phyloP scores from a whole-genome alignment of 192 early-diverging fungal genomes.

The Coemansia asiatica region DNA sequence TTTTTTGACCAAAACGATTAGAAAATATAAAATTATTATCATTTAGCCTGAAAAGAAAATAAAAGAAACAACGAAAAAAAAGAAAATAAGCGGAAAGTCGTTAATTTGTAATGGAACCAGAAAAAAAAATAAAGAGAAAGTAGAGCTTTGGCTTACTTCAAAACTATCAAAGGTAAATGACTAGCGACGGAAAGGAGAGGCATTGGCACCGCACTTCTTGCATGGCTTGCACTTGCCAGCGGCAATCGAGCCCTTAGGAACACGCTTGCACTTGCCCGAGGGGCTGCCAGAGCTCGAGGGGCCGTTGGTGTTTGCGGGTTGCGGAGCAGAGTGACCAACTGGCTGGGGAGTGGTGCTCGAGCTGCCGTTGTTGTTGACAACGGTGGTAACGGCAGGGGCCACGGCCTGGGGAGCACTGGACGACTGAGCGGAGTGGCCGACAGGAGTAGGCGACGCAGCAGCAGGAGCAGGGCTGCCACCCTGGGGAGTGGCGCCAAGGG shows the following conservation, averaged over 20 bases:
- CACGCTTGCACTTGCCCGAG: conserved; percentile 53
- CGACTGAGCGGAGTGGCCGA: conserved; percentile 18
- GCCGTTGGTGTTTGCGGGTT: not conserved
- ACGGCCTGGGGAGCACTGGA: not conserved
- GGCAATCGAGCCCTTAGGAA: conserved; percentile 55
- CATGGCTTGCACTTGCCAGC: conserved; percentile 58
- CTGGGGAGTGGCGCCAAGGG: conserved; percentile 21
- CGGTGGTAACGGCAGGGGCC: not conserved
- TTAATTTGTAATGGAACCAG: not conserved
- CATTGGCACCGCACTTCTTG: conserved; percentile 39
- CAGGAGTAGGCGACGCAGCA: not conserved
- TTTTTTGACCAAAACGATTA: not conserved
- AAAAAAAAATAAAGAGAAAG: too few species aligned
- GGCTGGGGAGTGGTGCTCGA: not conserved
- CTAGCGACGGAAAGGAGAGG: conserved; percentile 42
- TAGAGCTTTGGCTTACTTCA: too few species aligned
- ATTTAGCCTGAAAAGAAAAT: not conserved
- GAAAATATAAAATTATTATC: not conserved
- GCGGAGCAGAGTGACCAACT: not conserved
- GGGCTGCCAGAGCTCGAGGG: not conserved
- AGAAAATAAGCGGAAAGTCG: conserved; percentile 4
- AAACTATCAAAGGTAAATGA: too few species aligned
- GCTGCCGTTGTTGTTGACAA: not conserved
- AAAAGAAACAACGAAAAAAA: not conserved
- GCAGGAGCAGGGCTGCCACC: conserved; percentile 2